Percentiles rank a stretch among this genome's conserved stretches.
Conservation (phyloP, 2,329 filamentous ascomycete genomes). For the Trichophaea hybrida region DNA sequence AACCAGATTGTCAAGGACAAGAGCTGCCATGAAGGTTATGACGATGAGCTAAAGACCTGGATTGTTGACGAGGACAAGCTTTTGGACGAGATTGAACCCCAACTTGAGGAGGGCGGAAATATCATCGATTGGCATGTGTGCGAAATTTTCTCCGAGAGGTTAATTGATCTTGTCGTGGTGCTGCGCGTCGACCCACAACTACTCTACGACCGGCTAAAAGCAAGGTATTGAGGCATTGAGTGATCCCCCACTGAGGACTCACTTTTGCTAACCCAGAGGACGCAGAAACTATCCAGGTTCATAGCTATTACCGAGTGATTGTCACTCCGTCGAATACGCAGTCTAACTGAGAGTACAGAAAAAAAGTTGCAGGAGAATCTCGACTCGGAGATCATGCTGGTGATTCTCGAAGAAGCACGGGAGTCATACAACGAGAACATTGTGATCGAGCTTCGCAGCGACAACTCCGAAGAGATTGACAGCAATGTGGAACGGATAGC, state of each 20-base stretch:
- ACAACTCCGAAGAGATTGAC: slow-evolving; percentile 72
- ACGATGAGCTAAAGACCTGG: slow-evolving; percentile 73
- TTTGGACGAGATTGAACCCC: slow-evolving; percentile 75
- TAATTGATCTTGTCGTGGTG: slow-evolving; percentile 92
- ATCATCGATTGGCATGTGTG: slow-evolving; percentile 98
- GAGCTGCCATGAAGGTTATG: slow-evolving; percentile 73
- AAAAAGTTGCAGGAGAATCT: slow-evolving; percentile 89
- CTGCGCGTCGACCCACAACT: slow-evolving; percentile 64
- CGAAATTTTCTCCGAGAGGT: slow-evolving; percentile 81
- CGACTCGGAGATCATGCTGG: slow-evolving; percentile 95
- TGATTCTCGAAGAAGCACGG: slow-evolving; percentile 75
- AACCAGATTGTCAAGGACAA: slow-evolving; percentile 86
- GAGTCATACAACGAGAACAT: slow-evolving; percentile 78
- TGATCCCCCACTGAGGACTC: neutral
- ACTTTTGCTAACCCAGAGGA: neutral
- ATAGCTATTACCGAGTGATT: neutral
- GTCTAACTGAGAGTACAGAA: slow-evolving; percentile 52
- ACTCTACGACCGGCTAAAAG: slow-evolving; percentile 69
- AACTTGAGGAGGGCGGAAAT: slow-evolving; percentile 62
- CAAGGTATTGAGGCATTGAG: slow-evolving; percentile 35
- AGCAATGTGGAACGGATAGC: slow-evolving; percentile 73
- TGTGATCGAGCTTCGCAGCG: slow-evolving; percentile 76
- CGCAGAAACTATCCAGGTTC: slow-evolving; percentile 16
- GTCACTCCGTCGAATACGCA: too few species aligned
- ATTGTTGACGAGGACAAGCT: slow-evolving; percentile 96